Evolutionary conservation across 2,329 filamentous ascomycete genomes (phyloP).

Genomic region (Sarocladium brachiariae): DNA sequence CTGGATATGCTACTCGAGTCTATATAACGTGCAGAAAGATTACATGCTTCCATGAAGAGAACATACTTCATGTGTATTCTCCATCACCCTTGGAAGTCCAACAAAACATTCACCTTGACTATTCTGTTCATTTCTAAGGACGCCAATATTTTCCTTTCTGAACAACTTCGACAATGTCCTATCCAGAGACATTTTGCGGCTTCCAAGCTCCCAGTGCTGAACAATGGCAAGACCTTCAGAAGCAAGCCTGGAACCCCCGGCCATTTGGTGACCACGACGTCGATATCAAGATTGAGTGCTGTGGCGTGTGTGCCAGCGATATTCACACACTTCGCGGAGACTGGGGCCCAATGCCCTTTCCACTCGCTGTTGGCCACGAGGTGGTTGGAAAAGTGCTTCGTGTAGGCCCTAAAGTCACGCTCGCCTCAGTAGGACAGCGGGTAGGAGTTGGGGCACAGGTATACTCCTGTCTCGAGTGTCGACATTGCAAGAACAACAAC

Average conservation of each 20-base stretch:
- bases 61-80: too few relatives aligned
- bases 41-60: too few relatives aligned
- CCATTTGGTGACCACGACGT: constrained; percentile 74
- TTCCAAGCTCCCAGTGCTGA: constrained; percentile 52
- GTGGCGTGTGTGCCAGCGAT: constrained; percentile 59
- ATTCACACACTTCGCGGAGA: constrained; percentile 51
- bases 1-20: too few relatives aligned
- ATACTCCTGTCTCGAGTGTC: constrained; percentile 36
- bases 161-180: constrained; percentile 27
- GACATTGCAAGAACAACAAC: constrained; percentile 27
- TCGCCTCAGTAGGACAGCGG: constrained; percentile 51
- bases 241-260: constrained; percentile 74
- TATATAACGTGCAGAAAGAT: too few relatives aligned
- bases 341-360: neutral
- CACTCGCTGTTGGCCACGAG: constrained; percentile 51
- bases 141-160: too few relatives aligned
- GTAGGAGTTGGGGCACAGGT: constrained; percentile 53
- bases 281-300: constrained; percentile 59
- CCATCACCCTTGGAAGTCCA: too few relatives aligned
- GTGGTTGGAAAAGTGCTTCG: constrained; percentile 49
- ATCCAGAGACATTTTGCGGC: constrained; percentile 53
- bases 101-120: too few relatives aligned
- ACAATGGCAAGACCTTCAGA: constrained; percentile 54
- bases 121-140: too few relatives aligned
- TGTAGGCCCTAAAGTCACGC: constrained; percentile 28